phyloP scores from a whole-genome alignment of 2,329 filamentous ascomycete species.

The Fusarium sp. region DNA sequence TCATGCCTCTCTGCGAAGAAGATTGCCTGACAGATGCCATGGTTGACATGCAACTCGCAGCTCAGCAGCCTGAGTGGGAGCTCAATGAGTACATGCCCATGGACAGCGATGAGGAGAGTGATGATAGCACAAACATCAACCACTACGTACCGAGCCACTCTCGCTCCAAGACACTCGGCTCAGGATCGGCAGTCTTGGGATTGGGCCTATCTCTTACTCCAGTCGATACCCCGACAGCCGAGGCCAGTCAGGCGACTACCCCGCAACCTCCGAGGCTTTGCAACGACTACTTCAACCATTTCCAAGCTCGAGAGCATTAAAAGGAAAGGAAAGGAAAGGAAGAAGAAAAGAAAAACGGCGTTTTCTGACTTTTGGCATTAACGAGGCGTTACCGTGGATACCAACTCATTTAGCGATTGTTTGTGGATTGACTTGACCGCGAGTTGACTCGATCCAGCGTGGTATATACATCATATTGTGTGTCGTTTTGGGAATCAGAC shows the following conservation, averaged over 20 bases:
- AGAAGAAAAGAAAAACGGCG: slow-evolving; percentile 21
- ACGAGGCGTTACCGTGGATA: slow-evolving; percentile 39
- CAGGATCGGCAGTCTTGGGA: slow-evolving; percentile 38
- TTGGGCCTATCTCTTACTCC: slow-evolving; percentile 45
- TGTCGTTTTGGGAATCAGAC: slow-evolving; percentile 26
- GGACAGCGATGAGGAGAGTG: slow-evolving; percentile 46
- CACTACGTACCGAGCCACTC: slow-evolving; percentile 48
- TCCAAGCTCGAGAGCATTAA: slow-evolving; percentile 32
- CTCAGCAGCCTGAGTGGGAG: slow-evolving; percentile 46
- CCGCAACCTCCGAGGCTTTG: slow-evolving; percentile 35
- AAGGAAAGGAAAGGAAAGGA: slow-evolving; percentile 18
- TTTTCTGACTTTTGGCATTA: slow-evolving; percentile 33
- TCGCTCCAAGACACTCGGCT: slow-evolving; percentile 52
- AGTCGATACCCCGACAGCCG: slow-evolving; percentile 39
- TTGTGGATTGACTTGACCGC: slow-evolving; percentile 28
- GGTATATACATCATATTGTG: slow-evolving; percentile 27
- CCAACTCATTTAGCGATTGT: slow-evolving; percentile 39
- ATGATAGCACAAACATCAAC: slow-evolving; percentile 33
- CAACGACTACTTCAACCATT: slow-evolving; percentile 44
- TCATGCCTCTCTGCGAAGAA: slow-evolving; percentile 69
- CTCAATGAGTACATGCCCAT: slow-evolving; percentile 46
- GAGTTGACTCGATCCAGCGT: slow-evolving; percentile 40
- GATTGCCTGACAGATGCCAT: slow-evolving; percentile 68
- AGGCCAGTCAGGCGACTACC: slow-evolving; percentile 28
- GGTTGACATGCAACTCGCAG: slow-evolving; percentile 72